Percentiles rank a stretch among this genome's conserved stretches.
phyloP scores from a whole-genome alignment of 108 stramenopile genomes.

The Seminavis robusta region DNA sequence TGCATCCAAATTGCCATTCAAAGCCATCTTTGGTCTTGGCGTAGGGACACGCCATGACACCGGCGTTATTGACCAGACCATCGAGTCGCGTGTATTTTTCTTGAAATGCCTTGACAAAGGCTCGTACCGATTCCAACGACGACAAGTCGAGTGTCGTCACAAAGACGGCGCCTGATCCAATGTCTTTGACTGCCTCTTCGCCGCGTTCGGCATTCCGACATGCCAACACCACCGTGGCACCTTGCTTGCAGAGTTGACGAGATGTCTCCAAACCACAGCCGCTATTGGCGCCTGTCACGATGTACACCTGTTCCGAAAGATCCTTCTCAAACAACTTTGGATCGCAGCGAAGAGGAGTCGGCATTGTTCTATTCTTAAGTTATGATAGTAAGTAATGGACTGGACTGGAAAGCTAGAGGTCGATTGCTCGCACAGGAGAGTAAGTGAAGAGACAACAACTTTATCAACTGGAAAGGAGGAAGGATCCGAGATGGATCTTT shows the following conservation, averaged over 20 bases:
- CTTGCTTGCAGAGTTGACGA: constrained; percentile 28
- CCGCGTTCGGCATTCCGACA: constrained; percentile 15
- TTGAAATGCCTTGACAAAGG: constrained; percentile 13
- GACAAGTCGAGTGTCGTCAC: not conserved
- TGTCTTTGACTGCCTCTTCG: constrained; percentile 13
- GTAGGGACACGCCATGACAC: constrained; percentile 19
- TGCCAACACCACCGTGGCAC: constrained; percentile 45
- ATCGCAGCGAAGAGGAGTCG: constrained; percentile 29
- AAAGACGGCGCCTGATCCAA: not conserved
- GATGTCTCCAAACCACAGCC: constrained; percentile 56
- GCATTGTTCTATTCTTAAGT: too few species aligned
- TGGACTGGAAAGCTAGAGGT: too few species aligned
- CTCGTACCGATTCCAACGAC: not conserved
- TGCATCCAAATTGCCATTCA: constrained; percentile 37
- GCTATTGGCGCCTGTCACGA: constrained; percentile 15
- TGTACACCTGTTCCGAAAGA: not conserved
- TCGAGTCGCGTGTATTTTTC: constrained; percentile 26
- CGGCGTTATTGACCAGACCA: constrained; percentile 36
- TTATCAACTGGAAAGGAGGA: too few species aligned
- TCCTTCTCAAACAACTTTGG: constrained; percentile 31
- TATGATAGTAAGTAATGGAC: too few species aligned
- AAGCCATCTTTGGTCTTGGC: constrained; percentile 29
- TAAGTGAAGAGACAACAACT: too few species aligned
- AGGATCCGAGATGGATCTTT: too few species aligned
- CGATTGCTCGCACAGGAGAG: too few species aligned